Base-by-base conservation (phyloP, 208 protist genomes). In the Leishmania tropica region DNA sequence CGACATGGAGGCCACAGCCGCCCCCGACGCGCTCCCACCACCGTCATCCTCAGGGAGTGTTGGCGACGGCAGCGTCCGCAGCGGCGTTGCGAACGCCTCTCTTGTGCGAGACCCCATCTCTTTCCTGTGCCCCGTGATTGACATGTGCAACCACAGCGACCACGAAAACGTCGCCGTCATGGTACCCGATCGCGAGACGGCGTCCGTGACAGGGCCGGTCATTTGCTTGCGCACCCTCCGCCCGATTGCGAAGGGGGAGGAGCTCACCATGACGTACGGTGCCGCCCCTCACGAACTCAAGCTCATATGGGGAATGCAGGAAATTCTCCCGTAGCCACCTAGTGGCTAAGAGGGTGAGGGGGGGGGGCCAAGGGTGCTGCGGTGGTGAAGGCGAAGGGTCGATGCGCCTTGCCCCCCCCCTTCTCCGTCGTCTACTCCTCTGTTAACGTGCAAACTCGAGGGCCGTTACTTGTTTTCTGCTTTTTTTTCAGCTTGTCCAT, bases 81-180 rank as follows among this genome's bases (percentile, higher is more conserved):
- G 24, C 19, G 19, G 45, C 19, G 70, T 11, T 35, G 70, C 24
- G 51, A 60, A 78, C 60, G 28, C 40, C 40, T 71, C 76, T 7
- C 81, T 96, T 42, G 88, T 94, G 64, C 80, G 81, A 56, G 89
- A 96, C 48, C 92, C 93, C 53, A 90, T 96, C 64, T 87, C 89
- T 7, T 95, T 96, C 78, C 73, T 96, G 45, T 96, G 93, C 78
- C 93, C 93, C 7, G 79, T 96, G 40, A 93, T 96, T 67, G 93
- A 96, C 80, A 94, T 96, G 91, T 95, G 91, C 85, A 96, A 96
- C 78, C 93, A 96, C 83, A 92, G 92, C 76, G 85, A 85, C 19
- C 72, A 83, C 21, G 93, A 96, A 79, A 96, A 96, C 78, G 93
- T 96, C n/a, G 93, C 93, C 4, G 86, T 96, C 42, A 94, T 96